Evolutionary conservation across 2,329 filamentous ascomycete species (phyloP).

Genomic region (Cladosporium halotolerans): DNA sequence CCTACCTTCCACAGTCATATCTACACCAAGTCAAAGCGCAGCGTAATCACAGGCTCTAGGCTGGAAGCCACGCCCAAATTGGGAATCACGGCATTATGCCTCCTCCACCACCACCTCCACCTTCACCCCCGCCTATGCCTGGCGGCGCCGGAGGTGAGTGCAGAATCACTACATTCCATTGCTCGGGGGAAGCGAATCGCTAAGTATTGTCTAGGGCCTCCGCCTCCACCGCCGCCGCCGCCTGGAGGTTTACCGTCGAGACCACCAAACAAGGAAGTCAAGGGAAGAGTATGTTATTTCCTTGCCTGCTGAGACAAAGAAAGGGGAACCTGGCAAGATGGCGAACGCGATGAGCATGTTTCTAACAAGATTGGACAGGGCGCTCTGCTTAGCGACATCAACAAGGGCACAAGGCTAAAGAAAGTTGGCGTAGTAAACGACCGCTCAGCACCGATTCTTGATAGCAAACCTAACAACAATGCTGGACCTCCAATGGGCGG

Average conservation of each 20-base stretch:
- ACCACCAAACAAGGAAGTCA: conserved; percentile 50
- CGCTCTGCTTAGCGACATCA: conserved; percentile 80
- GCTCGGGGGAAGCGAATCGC: background rate
- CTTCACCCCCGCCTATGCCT: conserved; percentile 55
- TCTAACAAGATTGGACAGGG: conserved; percentile 51
- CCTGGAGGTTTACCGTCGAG: conserved; percentile 47
- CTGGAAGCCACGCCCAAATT: no score
- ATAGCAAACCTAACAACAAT: conserved; percentile 47
- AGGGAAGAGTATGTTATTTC: conserved; percentile 55
- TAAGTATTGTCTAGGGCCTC: conserved; percentile 41
- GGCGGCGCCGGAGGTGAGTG: conserved; percentile 46
- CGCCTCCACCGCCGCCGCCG: conserved; percentile 59
- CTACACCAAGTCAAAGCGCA: no score
- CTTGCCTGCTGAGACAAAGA: background rate
- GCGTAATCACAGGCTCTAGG: no score
- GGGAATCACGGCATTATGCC: conserved; percentile 1
- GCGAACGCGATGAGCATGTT: background rate
- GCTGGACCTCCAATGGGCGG: conserved; percentile 58
- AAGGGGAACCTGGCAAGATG: background rate
- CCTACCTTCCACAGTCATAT: no score
- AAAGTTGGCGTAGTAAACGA: conserved; percentile 83
- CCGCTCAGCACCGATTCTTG: conserved; percentile 72
- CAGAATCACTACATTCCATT: no score
- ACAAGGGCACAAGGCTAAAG: conserved; percentile 71
- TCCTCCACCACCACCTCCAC: conserved; percentile 58